These are phyloP conservation scores for Phaeosphaeria sp. DNA, from an alignment of 2,329 filamentous ascomycete genomes.

Conservation along the genomic window DNA sequence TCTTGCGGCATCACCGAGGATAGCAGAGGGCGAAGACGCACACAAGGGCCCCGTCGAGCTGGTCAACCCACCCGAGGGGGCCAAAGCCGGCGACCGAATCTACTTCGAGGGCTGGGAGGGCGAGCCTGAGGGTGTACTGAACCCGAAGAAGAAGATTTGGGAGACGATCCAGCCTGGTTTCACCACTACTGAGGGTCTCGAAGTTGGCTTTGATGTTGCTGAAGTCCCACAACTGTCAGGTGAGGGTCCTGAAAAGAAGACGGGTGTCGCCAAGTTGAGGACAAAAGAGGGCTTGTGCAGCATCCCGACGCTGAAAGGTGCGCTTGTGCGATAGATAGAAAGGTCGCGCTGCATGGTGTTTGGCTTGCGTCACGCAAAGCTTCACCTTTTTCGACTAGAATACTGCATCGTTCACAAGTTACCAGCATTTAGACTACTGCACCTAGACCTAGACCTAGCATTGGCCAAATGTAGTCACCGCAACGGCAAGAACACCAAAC, in stretches of 20 bases:
- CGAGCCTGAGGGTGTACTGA: slow-evolving; percentile 89
- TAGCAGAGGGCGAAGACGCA: slow-evolving; percentile 81
- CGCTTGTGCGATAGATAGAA: slow-evolving; percentile 73
- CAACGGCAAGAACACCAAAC: neutral
- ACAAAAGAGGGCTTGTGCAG: slow-evolving; percentile 84
- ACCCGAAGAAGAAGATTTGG: slow-evolving; percentile 99
- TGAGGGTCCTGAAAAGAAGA: slow-evolving; percentile 65
- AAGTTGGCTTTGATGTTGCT: slow-evolving; percentile 85
- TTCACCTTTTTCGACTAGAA: neutral
- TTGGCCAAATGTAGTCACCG: neutral
- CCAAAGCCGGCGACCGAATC: slow-evolving; percentile 84
- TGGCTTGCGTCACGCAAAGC: neutral
- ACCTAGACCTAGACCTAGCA: neutral
- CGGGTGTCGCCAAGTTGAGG: slow-evolving; percentile 67
- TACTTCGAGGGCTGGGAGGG: slow-evolving; percentile 95
- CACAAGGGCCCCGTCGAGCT: slow-evolving; percentile 93
- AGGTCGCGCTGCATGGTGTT: neutral
- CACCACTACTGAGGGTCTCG: slow-evolving; percentile 80
- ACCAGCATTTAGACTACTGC: neutral
- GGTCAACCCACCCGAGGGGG: slow-evolving; percentile 78
- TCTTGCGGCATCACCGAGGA: slow-evolving; percentile 85
- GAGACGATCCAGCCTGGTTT: slow-evolving; percentile 96
- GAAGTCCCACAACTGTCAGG: slow-evolving; percentile 78
- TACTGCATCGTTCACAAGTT: neutral
- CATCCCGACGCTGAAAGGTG: slow-evolving; percentile 80